Evolutionary conservation across 2,329 filamentous ascomycete genomes (phyloP).

Genomic region (Davidsoniella eucalypti): DNA sequence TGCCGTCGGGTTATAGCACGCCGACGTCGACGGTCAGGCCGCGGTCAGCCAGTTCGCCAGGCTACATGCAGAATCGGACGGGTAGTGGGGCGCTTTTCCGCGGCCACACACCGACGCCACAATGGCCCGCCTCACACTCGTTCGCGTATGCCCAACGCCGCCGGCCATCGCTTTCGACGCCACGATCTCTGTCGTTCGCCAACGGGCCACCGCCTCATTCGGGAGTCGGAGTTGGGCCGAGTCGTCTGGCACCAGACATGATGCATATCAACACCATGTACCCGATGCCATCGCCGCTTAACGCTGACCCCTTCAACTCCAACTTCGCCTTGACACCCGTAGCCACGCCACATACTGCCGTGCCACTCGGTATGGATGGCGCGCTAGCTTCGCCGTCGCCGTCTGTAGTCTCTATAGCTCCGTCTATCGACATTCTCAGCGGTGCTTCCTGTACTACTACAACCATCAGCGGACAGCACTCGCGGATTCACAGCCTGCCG

Average conservation of each 20-base stretch:
- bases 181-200: slow-evolving; percentile 10
- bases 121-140: slow-evolving; percentile 8
- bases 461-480: not conserved
- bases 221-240: not conserved
- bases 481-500: slow-evolving; percentile 6
- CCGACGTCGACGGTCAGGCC: not conserved
- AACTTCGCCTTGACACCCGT: not conserved
- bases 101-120: not conserved
- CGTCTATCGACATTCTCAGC: not conserved
- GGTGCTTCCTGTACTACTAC: not conserved
- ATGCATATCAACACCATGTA: no score
- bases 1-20: not conserved
- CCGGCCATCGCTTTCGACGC: slow-evolving; percentile 8
- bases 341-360: no score
- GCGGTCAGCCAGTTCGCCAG: not conserved
- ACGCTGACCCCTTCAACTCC: slow-evolving; percentile 3
- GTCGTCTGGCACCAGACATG: no score
- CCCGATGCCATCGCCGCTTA: no score
- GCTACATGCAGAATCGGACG: not conserved
- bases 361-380: no score
- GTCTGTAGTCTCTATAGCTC: no score
- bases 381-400: no score
- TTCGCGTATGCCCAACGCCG: slow-evolving; percentile 10
- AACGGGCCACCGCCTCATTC: slow-evolving; percentile 8
- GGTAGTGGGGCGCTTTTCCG: slow-evolving; percentile 6